These are phyloP conservation scores for Gentiana dahurica DNA, from an alignment of 257 asterid genomes.

Conservation along the genomic window DNA sequence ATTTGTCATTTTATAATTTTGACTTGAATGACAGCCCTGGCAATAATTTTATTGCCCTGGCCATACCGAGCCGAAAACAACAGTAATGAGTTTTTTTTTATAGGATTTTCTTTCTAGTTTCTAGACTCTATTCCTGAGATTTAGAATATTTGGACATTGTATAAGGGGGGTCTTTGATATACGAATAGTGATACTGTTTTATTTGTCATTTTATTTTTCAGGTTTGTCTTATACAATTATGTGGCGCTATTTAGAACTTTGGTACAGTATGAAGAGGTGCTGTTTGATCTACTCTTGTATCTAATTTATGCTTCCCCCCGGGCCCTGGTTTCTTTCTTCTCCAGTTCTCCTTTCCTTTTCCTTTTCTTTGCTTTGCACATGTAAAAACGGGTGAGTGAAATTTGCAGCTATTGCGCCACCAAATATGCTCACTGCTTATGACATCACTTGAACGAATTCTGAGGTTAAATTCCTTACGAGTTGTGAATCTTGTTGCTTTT, in stretches of 20 bases:
- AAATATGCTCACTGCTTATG: constrained; percentile 96
- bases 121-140: too few species aligned
- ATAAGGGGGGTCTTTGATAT: too few species aligned
- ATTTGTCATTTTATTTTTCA: constrained; percentile 26
- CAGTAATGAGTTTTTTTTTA: too few species aligned
- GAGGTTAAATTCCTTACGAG: constrained; percentile 47
- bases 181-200: constrained; percentile 7
- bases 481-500: constrained; percentile 1
- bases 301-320: too few species aligned
- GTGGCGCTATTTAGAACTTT: constrained; percentile 83
- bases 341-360: constrained; percentile 2
- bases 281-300: constrained; percentile 4
- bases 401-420: constrained; percentile 73
- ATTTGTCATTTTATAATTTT: too few species aligned
- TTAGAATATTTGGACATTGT: too few species aligned
- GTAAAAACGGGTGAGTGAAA: constrained; percentile 20
- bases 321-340: too few species aligned
- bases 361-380: constrained; percentile 12
- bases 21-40: too few species aligned
- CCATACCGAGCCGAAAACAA: too few species aligned
- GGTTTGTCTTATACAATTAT: constrained; percentile 84
- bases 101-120: too few species aligned
- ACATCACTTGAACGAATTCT: constrained; percentile 90
- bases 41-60: too few species aligned
- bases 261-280: constrained; percentile 91